A percentile compares a stretch with the other conserved stretches of the same genome.
Evolutionary conservation across 768 basidiomycete species (phyloP).

Genomic region (Cyclocybe aegerita): DNA sequence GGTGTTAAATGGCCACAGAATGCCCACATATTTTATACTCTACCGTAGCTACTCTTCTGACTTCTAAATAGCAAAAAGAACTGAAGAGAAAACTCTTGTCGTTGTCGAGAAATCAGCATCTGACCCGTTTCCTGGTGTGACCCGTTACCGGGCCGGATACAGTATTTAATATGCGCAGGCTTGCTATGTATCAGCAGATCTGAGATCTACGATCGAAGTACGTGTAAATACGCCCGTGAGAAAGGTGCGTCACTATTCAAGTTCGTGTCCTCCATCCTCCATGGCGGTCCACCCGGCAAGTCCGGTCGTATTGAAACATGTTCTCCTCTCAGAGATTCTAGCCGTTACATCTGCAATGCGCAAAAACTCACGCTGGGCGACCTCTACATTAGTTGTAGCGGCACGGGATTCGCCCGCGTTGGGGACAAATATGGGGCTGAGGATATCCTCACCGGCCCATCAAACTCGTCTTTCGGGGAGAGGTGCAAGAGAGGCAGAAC

Average conservation of each 20-base stretch:
- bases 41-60: too few relatives aligned
- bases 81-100: too few relatives aligned
- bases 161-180: too few relatives aligned
- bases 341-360: conserved; percentile 94
- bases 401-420: conserved; percentile 66
- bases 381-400: conserved; percentile 60
- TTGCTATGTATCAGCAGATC: too few relatives aligned
- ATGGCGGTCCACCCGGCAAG: conserved; percentile 21
- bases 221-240: not conserved
- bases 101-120: too few relatives aligned
- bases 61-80: too few relatives aligned
- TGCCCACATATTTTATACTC: too few relatives aligned
- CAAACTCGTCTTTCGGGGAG: conserved; percentile 43
- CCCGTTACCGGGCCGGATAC: too few relatives aligned
- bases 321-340: conserved; percentile 87
- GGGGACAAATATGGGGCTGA: conserved; percentile 72
- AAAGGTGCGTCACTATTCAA: conserved; percentile 6
- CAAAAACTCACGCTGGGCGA: conserved; percentile 96
- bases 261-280: conserved; percentile 9
- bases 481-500: conserved; percentile 71
- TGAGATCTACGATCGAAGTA: too few relatives aligned
- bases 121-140: too few relatives aligned
- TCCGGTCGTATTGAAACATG: conserved; percentile 64
- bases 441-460: conserved; percentile 53
- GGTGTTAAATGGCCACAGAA: too few relatives aligned